These are phyloP conservation scores for Podaxis carcinomalis DNA, from an alignment of 768 basidiomycete species.

Conservation along the genomic window DNA sequence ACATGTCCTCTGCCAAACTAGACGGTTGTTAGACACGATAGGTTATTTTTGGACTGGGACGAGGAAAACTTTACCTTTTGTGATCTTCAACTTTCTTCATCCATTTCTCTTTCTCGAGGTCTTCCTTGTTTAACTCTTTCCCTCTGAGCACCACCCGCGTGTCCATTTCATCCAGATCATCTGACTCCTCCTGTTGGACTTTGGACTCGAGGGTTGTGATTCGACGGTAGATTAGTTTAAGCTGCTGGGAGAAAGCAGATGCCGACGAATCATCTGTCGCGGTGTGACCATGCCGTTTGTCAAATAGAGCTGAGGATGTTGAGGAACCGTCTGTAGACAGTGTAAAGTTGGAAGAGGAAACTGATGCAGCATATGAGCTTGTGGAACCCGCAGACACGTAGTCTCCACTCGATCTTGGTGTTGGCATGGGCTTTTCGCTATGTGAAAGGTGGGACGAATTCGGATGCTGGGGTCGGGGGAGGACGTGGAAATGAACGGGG, in stretches of 20 bases:
- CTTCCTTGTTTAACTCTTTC: constrained; percentile 43
- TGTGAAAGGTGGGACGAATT: constrained; percentile 8
- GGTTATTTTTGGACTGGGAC: constrained; percentile 9
- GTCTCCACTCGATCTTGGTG: constrained; percentile 63
- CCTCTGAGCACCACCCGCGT: constrained; percentile 39
- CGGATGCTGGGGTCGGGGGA: constrained; percentile 41
- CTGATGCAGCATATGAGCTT: constrained; percentile 69
- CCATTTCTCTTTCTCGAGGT: constrained; percentile 75
- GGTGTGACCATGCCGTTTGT: constrained; percentile 37
- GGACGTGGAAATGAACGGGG: constrained; percentile 74
- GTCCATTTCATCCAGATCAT: constrained; percentile 49
- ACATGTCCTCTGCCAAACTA: constrained; percentile 88
- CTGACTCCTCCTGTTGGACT: constrained; percentile 57
- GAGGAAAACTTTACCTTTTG: constrained; percentile 53
- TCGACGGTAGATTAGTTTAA: constrained; percentile 79
- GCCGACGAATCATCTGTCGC: constrained; percentile 51
- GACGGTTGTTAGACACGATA: not conserved
- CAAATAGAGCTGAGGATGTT: constrained; percentile 66
- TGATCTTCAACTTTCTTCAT: constrained; percentile 70
- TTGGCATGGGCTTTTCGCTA: constrained; percentile 37
- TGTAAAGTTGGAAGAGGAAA: constrained; percentile 65
- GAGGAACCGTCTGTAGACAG: constrained; percentile 77
- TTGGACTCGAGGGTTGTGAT: constrained; percentile 79
- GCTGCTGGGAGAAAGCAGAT: constrained; percentile 67
- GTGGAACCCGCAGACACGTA: constrained; percentile 72